Evolutionary conservation across 192 early-diverging fungal species (phyloP), one percentile per base, ranked within the genome.

Genomic region (Lobosporangium transversale): DNA sequence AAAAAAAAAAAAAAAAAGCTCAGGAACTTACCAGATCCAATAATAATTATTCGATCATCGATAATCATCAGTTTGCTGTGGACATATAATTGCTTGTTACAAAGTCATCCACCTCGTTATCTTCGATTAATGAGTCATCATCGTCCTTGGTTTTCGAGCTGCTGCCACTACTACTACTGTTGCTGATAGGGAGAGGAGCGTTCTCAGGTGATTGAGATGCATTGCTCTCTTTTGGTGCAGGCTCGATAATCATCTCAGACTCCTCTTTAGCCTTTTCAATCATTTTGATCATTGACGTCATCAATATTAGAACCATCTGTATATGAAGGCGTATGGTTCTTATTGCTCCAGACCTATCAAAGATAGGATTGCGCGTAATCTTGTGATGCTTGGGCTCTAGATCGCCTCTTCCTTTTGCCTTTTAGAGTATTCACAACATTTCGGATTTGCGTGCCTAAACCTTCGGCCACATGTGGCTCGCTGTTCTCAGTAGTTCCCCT

Each of bases 31-130:
- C 82, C 86, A 29, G 91, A 93, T 7, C 95, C 95, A 74, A 91
- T 89, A 24, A 96, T 81, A 42, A 94, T 91, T 44, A 86, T 87
- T 14, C 84, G 86, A 60, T 96, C 95, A 66, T 96, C 95, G 11
- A 94, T 86, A 65, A 96, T 94, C 88, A 96, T 87, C 40, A 94
- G 70, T 67, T 95, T 92, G 56, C 89, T 90, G 83, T 96, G 94
- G 37, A 96, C 88, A 69, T 96, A 96, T 40, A 96, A 73, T 58
- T 91, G 85, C 74, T 95, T 0, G 93, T 92, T 1, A 96, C 89
- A 71, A 81, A 86, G 14, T 82, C 78, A 6, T 66, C 47, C 18
- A 79, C 62, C 32, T 78, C 74, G 58, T 70, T 68, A 35, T 80
- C 75, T n/a, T 82, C 53, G 30, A 79, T 70, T 23, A 68, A 58